Percentiles rank a stretch among this genome's conserved stretches.
Evolutionary conservation across 129 eudicot genomes (phyloP).

Genomic region (Mikania micrantha): DNA sequence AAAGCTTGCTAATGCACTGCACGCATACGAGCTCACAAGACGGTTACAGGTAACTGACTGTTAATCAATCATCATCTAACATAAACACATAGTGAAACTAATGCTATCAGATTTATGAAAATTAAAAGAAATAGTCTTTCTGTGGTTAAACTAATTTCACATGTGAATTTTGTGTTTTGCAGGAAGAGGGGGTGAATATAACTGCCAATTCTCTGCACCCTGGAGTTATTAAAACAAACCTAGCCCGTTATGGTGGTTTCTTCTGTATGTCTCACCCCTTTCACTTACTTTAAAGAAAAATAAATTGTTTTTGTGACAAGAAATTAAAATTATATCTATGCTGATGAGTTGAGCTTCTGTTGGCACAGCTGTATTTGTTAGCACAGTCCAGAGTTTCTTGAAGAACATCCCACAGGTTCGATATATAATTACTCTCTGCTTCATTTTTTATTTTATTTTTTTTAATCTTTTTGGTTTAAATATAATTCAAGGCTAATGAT

Average conservation of each 20-base stretch:
- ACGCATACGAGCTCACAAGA: slow-evolving; percentile 73
- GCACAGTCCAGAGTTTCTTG: slow-evolving; percentile 36
- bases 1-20: slow-evolving; percentile 74
- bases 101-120: neutral
- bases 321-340: neutral
- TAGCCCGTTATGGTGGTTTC: slow-evolving; percentile 39
- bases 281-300: neutral
- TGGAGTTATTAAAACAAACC: slow-evolving; percentile 53
- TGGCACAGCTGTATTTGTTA: slow-evolving; percentile 20
- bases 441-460: no score
- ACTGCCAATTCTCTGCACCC: slow-evolving; percentile 69
- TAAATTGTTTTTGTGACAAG: neutral
- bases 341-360: slow-evolving; percentile 11
- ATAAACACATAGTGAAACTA: neutral
- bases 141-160: neutral
- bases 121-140: neutral
- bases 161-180: neutral
- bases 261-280: slow-evolving; percentile 18
- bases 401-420: slow-evolving; percentile 64
- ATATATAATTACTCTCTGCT: neutral
- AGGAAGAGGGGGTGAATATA: slow-evolving; percentile 61
- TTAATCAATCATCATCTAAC: neutral
- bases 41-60: slow-evolving; percentile 30
- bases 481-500: neutral
- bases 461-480: neutral